Evolutionary conservation across 139 green algal genomes (phyloP).

Genomic region (Picochlorum costavermella): DNA sequence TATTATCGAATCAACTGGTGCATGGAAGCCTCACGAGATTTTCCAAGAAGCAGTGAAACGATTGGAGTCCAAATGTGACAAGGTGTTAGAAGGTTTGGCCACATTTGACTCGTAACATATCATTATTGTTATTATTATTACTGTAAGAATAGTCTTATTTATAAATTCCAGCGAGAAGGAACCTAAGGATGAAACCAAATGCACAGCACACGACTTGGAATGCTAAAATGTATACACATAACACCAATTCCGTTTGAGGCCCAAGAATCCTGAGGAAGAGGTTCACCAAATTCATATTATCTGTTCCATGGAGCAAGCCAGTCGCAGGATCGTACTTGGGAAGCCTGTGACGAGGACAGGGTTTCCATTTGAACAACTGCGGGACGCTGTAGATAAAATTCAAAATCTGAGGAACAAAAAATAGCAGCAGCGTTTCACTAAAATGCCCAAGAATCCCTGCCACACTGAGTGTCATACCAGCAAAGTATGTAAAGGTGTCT

Average conservation of each 20-base stretch:
- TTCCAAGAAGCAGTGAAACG: constrained; percentile 62
- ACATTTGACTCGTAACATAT: background rate
- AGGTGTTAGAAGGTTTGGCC: constrained; percentile 49
- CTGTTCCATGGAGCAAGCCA: constrained; percentile 59
- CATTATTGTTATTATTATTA: constrained; percentile 7
- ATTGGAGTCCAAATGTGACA: constrained; percentile 66
- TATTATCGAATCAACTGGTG: constrained; percentile 86
- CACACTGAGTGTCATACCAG: constrained; percentile 94
- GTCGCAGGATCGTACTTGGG: constrained; percentile 76
- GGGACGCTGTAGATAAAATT: constrained; percentile 97
- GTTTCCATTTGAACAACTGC: constrained; percentile 94
- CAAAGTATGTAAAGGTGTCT: constrained; percentile 99
- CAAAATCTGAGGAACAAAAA: constrained; percentile 89
- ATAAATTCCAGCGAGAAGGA: constrained; percentile 52
- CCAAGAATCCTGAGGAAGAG: constrained; percentile 77
- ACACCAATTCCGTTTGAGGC: constrained; percentile 60
- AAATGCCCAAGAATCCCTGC: constrained; percentile 96
- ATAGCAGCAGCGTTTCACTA: constrained; percentile 92
- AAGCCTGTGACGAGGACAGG: constrained; percentile 88
- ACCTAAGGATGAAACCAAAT: constrained; percentile 46
- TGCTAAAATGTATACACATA: constrained; percentile 77
- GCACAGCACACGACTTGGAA: constrained; percentile 70
- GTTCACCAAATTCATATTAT: constrained; percentile 96
- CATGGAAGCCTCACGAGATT: constrained; percentile 60
- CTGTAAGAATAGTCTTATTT: constrained; percentile 41